These are phyloP conservation scores for Trichophyton verrucosum DNA, from an alignment of 2,329 filamentous ascomycete genomes.

Conservation along the genomic window DNA sequence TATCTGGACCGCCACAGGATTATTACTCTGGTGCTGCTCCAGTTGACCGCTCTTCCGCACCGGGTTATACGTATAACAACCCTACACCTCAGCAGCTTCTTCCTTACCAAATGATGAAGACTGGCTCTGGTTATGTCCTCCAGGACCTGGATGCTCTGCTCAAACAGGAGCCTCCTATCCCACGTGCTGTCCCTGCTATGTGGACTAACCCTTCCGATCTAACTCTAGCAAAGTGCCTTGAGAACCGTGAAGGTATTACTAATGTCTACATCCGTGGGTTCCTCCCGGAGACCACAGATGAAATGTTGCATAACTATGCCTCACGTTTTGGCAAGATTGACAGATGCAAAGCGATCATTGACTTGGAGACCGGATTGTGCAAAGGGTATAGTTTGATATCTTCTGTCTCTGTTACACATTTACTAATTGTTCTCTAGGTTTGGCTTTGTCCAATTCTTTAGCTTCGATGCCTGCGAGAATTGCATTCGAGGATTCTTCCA, in stretches of 20 bases:
- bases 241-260: slow-evolving; percentile 88
- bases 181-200: slow-evolving; percentile 77
- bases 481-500: slow-evolving; percentile 94
- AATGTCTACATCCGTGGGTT: slow-evolving; percentile 98
- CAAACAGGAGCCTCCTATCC: slow-evolving; percentile 68
- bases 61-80: slow-evolving; percentile 43
- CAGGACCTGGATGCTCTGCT: slow-evolving; percentile 51
- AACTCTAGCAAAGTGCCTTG: slow-evolving; percentile 83
- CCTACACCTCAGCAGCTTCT: slow-evolving; percentile 46
- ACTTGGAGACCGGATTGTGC: slow-evolving; percentile 82
- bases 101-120: slow-evolving; percentile 36
- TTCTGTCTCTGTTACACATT: neutral
- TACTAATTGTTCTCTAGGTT: slow-evolving; percentile 50
- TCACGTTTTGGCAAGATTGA: slow-evolving; percentile 84
- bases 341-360: slow-evolving; percentile 97
- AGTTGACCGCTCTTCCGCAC: slow-evolving; percentile 46
- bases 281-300: slow-evolving; percentile 87
- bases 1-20: slow-evolving; percentile 47
- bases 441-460: slow-evolving; percentile 91
- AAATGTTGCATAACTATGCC: slow-evolving; percentile 70
- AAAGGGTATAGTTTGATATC: slow-evolving; percentile 58
- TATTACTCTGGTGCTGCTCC: slow-evolving; percentile 47
- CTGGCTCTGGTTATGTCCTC: slow-evolving; percentile 33
- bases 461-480: slow-evolving; percentile 77
- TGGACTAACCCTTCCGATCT: slow-evolving; percentile 72